phyloP scores from a whole-genome alignment of 257 asterid species.

The Handroanthus guayacan region DNA sequence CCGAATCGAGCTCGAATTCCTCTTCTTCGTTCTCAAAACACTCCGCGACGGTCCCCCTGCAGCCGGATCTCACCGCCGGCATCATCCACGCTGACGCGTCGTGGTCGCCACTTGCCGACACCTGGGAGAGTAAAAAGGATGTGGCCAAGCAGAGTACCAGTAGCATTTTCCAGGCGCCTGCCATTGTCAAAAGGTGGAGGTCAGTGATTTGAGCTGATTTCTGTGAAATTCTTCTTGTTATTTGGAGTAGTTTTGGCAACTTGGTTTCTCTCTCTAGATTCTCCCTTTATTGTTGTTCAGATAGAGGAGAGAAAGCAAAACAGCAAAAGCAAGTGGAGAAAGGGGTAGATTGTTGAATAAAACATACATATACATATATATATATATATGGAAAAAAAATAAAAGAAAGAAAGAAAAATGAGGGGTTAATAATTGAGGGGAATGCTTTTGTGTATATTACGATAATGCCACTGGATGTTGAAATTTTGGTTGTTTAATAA shows the following conservation, averaged over 20 bases:
- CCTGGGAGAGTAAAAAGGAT: slow-evolving; percentile 34
- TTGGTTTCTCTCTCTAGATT: slow-evolving; percentile 25
- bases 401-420: neutral
- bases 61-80: slow-evolving; percentile 65
- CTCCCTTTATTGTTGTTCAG: slow-evolving; percentile 14
- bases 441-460: slow-evolving; percentile 12
- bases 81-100: slow-evolving; percentile 57
- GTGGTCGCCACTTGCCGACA: slow-evolving; percentile 58
- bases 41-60: slow-evolving; percentile 65
- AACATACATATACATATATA: neutral
- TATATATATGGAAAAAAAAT: neutral
- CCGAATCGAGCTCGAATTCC: slow-evolving; percentile 83
- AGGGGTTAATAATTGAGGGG: slow-evolving; percentile 33
- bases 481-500: neutral
- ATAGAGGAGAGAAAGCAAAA: neutral
- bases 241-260: neutral
- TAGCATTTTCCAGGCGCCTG: slow-evolving; percentile 35
- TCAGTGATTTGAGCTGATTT: slow-evolving; percentile 21
- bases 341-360: slow-evolving; percentile 8
- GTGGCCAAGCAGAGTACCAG: slow-evolving; percentile 35
- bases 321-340: slow-evolving; percentile 10
- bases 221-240: slow-evolving; percentile 5
- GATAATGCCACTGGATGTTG: slow-evolving; percentile 7
- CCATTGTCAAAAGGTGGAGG: slow-evolving; percentile 33
- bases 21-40: slow-evolving; percentile 59